Base-by-base conservation (phyloP, 148 eudicot genomes). In the Chenopodium quinoa region DNA sequence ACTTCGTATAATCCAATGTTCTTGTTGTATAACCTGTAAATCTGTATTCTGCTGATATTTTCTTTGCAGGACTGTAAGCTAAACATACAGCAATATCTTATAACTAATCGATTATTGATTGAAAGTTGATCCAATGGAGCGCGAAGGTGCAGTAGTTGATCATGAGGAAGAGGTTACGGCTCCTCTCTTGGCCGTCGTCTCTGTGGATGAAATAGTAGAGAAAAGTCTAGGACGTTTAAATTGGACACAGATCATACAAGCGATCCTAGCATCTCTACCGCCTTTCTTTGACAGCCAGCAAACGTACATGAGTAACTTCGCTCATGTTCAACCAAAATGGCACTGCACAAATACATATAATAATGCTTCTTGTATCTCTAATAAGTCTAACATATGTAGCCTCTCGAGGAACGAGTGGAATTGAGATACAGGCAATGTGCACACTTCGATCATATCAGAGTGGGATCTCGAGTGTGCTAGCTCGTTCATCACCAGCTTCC, bases 251-350 rank as follows among this genome's bases (percentile, higher is more conserved):
- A 52, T 78, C 52, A 29, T 83, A 14, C 85, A 83, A 73, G 63
- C 60, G 12, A 32, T 73, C 67, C 78, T 83, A 2, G 82, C 76
- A 37, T 64, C 82, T 8, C 32, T 83, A 2, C 74, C 85, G 25
- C 48, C 78, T 13, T 78, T 73, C 25, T 83, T 83, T 2, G 85
- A 83, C 60, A 78, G 78, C 63, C 82, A 83, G 34, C 81, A 78
- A 83, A 73, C 82, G 1, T 83, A 50, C 78, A 83, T 73, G 16
- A 65, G 68, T 3, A 47, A 78, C 74, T 83, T 78, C 56, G 85
- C 85, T 54, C 75, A 78, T 65, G 82, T 78, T 7, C 85, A 73
- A 34, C 81, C 85, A 64, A 16, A 64, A n/a, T 83, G 85, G 85
- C 85, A 83, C 22, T 83, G 82, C 52, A 67, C 79, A 44, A 2